These are phyloP conservation scores for Saccharomycopsis olivae DNA, from an alignment of 805 yeast species.

Conservation along the genomic window DNA sequence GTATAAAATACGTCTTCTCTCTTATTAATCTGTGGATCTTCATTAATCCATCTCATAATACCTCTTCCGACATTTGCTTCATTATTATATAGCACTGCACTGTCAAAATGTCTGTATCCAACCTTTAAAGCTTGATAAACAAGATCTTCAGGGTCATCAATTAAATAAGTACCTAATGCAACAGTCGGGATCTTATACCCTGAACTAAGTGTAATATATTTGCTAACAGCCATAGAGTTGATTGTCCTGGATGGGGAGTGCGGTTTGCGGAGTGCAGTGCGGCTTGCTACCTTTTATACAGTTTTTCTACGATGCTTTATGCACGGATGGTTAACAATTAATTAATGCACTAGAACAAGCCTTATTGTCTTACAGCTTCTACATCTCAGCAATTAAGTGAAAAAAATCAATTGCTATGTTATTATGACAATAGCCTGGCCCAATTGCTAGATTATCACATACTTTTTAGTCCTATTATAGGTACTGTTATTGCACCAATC, in stretches of 20 bases:
- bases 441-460: too few relatives aligned
- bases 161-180: constrained; percentile 44
- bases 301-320: too few relatives aligned
- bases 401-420: too few relatives aligned
- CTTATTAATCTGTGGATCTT: constrained; percentile 32
- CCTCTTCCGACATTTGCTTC: constrained; percentile 54
- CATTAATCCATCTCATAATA: constrained; percentile 39
- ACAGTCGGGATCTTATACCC: constrained; percentile 47
- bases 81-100: constrained; percentile 60
- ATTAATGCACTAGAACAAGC: too few relatives aligned
- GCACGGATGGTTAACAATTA: too few relatives aligned
- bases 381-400: too few relatives aligned
- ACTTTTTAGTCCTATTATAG: too few relatives aligned
- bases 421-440: too few relatives aligned
- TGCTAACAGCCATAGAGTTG: constrained; percentile 7
- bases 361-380: too few relatives aligned
- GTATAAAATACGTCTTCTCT: constrained; percentile 51
- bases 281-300: too few relatives aligned
- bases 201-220: constrained; percentile 35
- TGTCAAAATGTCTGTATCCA: constrained; percentile 70
- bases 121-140: constrained; percentile 46
- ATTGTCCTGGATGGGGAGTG: neutral
- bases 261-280: too few relatives aligned
- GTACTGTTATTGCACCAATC: too few relatives aligned
- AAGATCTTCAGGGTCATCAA: constrained; percentile 30